These are phyloP conservation scores for Curvularia eragrostidis DNA, from an alignment of 2,329 filamentous ascomycete genomes.

Conservation along the genomic window DNA sequence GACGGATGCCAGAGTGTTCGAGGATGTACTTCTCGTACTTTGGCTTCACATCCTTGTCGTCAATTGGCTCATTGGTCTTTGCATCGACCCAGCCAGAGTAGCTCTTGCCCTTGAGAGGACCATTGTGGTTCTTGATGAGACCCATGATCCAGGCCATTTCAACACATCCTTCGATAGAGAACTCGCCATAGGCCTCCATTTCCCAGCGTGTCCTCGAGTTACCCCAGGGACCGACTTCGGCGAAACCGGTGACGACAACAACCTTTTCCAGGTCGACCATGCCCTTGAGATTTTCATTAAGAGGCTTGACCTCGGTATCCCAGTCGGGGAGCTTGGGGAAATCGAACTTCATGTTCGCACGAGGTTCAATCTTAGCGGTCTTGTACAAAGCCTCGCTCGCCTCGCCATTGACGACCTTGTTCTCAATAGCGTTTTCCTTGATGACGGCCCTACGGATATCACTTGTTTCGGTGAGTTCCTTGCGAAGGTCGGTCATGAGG, in stretches of 20 bases:
- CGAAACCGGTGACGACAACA: slow-evolving; percentile 95
- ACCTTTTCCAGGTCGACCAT: slow-evolving; percentile 99
- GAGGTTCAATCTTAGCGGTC: slow-evolving; percentile 89
- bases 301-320: slow-evolving; percentile 86
- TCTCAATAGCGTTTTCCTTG: slow-evolving; percentile 94
- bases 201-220: slow-evolving; percentile 98
- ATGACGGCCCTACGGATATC: slow-evolving; percentile 92
- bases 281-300: slow-evolving; percentile 87
- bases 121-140: slow-evolving; percentile 98
- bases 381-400: slow-evolving; percentile 91
- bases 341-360: slow-evolving; percentile 97
- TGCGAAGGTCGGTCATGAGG: slow-evolving; percentile 89
- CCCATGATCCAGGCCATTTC: slow-evolving; percentile 99
- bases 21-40: slow-evolving; percentile 98
- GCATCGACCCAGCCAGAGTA: slow-evolving; percentile 97
- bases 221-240: slow-evolving; percentile 96
- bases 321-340: slow-evolving; percentile 92
- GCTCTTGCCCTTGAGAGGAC: slow-evolving; percentile 90
- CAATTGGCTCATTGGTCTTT: slow-evolving; percentile 93
- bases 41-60: slow-evolving; percentile 95
- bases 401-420: slow-evolving; percentile 96
- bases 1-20: slow-evolving; percentile 94
- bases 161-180: slow-evolving; percentile 95
- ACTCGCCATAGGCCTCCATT: slow-evolving; percentile 97
- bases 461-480: slow-evolving; percentile 93